Conservation (phyloP, 148 eudicot species). For the Spergularia marina region DNA sequence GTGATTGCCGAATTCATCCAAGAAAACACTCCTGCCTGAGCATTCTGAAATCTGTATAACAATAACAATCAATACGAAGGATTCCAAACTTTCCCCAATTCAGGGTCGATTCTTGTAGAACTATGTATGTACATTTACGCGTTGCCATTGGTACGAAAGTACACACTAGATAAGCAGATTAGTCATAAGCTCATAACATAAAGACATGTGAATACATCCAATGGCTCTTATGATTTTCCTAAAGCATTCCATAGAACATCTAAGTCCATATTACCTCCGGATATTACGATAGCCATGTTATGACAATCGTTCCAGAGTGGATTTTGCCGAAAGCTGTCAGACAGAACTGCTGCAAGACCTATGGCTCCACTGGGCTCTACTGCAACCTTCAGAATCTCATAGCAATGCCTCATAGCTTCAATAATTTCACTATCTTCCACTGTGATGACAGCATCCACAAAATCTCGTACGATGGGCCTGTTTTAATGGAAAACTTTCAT, state of each 20-base stretch:
- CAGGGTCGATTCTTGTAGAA: too few relatives aligned
- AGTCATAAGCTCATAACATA: not conserved
- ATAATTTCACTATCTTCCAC: conserved; percentile 85
- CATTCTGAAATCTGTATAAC: too few relatives aligned
- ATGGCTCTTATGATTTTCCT: conserved; percentile 22
- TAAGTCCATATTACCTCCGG: conserved; percentile 93
- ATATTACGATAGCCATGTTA: conserved; percentile 67
- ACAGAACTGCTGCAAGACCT: conserved; percentile 84
- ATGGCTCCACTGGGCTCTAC: conserved; percentile 97
- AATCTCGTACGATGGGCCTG: conserved; percentile 94
- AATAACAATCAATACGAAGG: too few relatives aligned
- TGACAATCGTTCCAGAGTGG: conserved; percentile 56
- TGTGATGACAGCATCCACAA: conserved; percentile 68
- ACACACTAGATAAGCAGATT: too few relatives aligned
- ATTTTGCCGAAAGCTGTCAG: conserved; percentile 59
- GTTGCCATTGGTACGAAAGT: too few relatives aligned
- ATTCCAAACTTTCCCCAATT: too few relatives aligned
- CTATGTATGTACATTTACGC: too few relatives aligned
- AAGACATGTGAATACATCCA: not conserved
- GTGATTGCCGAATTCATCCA: too few relatives aligned
- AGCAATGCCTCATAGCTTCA: conserved; percentile 78
- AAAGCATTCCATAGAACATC: conserved; percentile 74
- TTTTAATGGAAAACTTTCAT: not conserved
- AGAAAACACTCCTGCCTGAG: too few relatives aligned
- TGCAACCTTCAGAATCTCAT: conserved; percentile 82